phyloP scores from a whole-genome alignment of 306 rosid species.

The Trifolium subterraneum region DNA sequence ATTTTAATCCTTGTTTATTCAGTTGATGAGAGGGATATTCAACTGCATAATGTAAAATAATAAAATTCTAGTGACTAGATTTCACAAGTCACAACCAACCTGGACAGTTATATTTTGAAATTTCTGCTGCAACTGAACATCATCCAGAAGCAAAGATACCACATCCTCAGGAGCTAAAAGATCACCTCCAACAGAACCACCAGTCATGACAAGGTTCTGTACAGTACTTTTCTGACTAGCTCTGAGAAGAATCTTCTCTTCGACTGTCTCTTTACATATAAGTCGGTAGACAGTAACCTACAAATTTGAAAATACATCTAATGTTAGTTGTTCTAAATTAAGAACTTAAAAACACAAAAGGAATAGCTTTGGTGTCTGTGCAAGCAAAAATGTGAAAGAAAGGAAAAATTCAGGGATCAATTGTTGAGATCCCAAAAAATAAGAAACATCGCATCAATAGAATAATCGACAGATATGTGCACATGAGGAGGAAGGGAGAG shows the following conservation, averaged over 20 bases:
- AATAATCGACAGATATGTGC: slow-evolving; percentile 1
- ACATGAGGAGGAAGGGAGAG: background rate
- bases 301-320: slow-evolving; percentile 32
- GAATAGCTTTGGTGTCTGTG: slow-evolving; percentile 16
- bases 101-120: slow-evolving; percentile 75
- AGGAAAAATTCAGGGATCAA: slow-evolving; percentile 18
- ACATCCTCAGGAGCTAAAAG: slow-evolving; percentile 98
- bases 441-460: slow-evolving; percentile 33
- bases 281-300: slow-evolving; percentile 98
- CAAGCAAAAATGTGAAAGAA: slow-evolving; percentile 39
- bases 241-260: slow-evolving; percentile 96
- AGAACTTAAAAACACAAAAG: slow-evolving; percentile 8
- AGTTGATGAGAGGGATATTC: slow-evolving; percentile 17
- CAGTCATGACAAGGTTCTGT: slow-evolving; percentile 98
- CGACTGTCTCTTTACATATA: slow-evolving; percentile 97
- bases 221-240: slow-evolving; percentile 98
- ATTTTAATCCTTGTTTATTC: background rate
- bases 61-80: slow-evolving; percentile 27
- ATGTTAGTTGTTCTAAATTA: slow-evolving; percentile 23
- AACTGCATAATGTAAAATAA: slow-evolving; percentile 40
- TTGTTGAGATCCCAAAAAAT: background rate
- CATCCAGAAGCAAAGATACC: slow-evolving; percentile 93
- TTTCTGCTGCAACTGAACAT: slow-evolving; percentile 94
- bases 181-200: slow-evolving; percentile 98
- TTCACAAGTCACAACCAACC: slow-evolving; percentile 57